These are phyloP conservation scores for Lecanosticta acicola DNA, from an alignment of 2,329 filamentous ascomycete genomes.

Conservation along the genomic window DNA sequence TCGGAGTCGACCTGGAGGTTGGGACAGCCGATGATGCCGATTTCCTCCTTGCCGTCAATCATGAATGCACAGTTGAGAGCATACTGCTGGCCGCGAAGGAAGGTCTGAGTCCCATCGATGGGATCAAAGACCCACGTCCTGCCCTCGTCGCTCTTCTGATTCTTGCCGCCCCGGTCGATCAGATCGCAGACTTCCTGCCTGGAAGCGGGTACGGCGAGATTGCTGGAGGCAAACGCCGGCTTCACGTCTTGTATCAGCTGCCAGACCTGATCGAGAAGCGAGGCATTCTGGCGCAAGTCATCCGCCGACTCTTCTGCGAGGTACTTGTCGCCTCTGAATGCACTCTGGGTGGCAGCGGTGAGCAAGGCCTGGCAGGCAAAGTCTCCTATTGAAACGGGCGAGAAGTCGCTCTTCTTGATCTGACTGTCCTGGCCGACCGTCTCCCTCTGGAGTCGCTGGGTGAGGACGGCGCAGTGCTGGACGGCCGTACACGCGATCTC, in stretches of 20 bases:
- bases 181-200: constrained; percentile 54
- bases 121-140: constrained; percentile 60
- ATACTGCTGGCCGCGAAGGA: constrained; percentile 57
- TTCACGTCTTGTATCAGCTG: constrained; percentile 43
- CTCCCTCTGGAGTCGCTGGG: constrained; percentile 46
- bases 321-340: constrained; percentile 53
- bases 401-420: constrained; percentile 53
- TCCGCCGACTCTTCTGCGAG: constrained; percentile 57
- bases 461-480: constrained; percentile 43
- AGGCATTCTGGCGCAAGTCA: constrained; percentile 46
- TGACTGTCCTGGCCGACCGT: constrained; percentile 46
- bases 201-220: constrained; percentile 38
- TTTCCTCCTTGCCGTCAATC: constrained; percentile 51
- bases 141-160: constrained; percentile 38
- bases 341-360: constrained; percentile 50
- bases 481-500: constrained; percentile 19
- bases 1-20: constrained; percentile 48
- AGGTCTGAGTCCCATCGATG: constrained; percentile 59
- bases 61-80: constrained; percentile 56
- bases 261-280: constrained; percentile 51
- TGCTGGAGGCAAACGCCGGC: constrained; percentile 25
- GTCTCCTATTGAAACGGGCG: constrained; percentile 59
- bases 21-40: constrained; percentile 58
- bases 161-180: constrained; percentile 52
- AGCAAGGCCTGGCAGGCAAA: constrained; percentile 60